Evolutionary conservation across 148 eudicot genomes (phyloP), one percentile per base, ranked within the genome.

Genomic region (Vaccinium darrowii): DNA sequence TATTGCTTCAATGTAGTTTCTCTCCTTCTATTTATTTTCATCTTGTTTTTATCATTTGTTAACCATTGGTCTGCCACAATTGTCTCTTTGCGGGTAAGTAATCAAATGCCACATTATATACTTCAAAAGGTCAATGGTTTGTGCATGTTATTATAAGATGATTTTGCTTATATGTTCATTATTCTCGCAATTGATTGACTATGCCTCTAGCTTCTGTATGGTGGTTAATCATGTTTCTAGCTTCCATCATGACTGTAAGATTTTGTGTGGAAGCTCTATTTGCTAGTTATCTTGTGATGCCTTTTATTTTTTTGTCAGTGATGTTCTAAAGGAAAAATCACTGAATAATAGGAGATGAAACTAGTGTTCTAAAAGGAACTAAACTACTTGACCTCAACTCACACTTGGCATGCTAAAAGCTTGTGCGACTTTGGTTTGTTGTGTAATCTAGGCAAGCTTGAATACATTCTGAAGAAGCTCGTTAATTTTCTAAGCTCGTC

Each of bases 1-100:
- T 97, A 84, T n/a, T 63, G 25, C 27, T 69, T 84, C 82, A 78
- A 16, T 49, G 6, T 33, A 75, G 81, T 54, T 54, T n/a, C 49
- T 80, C 27, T 80, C 9, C 11, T 39, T 76, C 27, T 18, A 69
- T 58, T 10, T 21, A 27, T 49, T 69, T 82, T 25, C 27, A 50
- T 49, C 16, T 69, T 15, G 14, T 67, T 47, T 30, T 19, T 33
- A 56, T 79, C 49, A 49, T 81, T 67, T 51, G 15, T 30, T 65
- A 50, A 49, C 60, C 50, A 51, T 19, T 50, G 57, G 84, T 67
- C 71, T 39, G 23, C 51, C 30, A 21, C 15, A 78, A 27, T 78
- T 27, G 25, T 19, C 21, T 73, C 12, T 7, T 36, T 71, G 76
- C 8, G 47, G 77, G 16, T 36, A 33, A 18, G 1, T 73, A 73